phyloP scores from a whole-genome alignment of 2,329 filamentous ascomycete species.

The Exophiala mesophila region DNA sequence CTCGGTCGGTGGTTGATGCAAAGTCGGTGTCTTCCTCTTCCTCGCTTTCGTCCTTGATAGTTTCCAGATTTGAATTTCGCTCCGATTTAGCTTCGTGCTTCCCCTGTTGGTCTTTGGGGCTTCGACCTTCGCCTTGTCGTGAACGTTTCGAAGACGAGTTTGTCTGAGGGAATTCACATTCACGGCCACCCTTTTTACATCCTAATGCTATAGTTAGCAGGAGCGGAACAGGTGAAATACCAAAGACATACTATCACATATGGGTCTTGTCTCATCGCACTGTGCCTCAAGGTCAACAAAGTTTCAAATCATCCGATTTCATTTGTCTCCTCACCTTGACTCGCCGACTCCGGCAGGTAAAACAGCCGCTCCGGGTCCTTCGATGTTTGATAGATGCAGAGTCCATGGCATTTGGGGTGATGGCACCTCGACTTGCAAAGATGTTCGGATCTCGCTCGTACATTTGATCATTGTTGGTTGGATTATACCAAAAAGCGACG shows the following conservation, averaged over 20 bases:
- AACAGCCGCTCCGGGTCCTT: slow-evolving; percentile 89
- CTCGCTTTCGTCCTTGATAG: slow-evolving; percentile 27
- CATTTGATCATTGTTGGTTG: slow-evolving; percentile 27
- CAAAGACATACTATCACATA: slow-evolving; percentile 64
- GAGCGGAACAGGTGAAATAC: not conserved
- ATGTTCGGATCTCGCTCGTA: slow-evolving; percentile 31
- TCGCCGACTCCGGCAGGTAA: slow-evolving; percentile 79
- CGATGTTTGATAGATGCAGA: slow-evolving; percentile 75
- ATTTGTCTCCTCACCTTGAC: slow-evolving; percentile 70
- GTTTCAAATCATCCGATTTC: no score
- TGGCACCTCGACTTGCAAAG: slow-evolving; percentile 25
- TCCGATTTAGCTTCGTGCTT: slow-evolving; percentile 24
- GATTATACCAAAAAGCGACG: slow-evolving; percentile 42
- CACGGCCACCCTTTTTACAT: slow-evolving; percentile 85
- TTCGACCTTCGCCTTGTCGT: slow-evolving; percentile 29
- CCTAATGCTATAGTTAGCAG: slow-evolving; percentile 44
- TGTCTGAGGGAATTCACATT: slow-evolving; percentile 82
- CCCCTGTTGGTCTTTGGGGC: slow-evolving; percentile 13
- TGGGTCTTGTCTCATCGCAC: slow-evolving; percentile 86
- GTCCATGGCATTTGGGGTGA: slow-evolving; percentile 14
- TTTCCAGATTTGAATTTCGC: slow-evolving; percentile 14
- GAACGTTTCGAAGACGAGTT: slow-evolving; percentile 43
- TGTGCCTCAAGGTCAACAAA: no score
- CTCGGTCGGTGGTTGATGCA: slow-evolving; percentile 1
- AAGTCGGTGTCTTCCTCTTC: slow-evolving; percentile 17